Percentiles rank a stretch among this genome's conserved stretches.
phyloP scores from a whole-genome alignment of 2,329 filamentous ascomycete genomes.

The Nemania sp. region DNA sequence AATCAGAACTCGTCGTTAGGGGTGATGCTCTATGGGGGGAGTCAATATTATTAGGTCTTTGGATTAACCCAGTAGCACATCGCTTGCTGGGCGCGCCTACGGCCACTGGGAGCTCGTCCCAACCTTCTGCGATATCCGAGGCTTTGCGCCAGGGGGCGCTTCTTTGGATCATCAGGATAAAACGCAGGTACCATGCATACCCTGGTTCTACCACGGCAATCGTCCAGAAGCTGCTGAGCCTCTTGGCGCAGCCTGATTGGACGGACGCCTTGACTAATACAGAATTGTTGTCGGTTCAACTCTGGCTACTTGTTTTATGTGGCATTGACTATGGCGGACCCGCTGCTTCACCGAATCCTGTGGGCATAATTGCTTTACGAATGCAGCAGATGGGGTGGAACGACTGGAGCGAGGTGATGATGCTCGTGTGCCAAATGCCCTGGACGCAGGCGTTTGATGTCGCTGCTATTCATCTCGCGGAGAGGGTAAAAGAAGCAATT shows the following conservation, averaged over 20 bases:
- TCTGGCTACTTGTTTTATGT: conserved; percentile 27
- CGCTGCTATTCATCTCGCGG: conserved; percentile 12
- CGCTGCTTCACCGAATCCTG: background rate
- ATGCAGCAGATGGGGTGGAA: conserved; percentile 27
- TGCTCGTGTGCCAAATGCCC: conserved; percentile 26
- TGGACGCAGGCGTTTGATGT: conserved; percentile 25
- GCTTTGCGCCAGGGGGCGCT: conserved; percentile 23
- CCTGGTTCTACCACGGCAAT: conserved; percentile 24
- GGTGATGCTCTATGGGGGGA: conserved; percentile 29
- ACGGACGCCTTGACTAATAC: conserved; percentile 13
- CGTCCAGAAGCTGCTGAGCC: conserved; percentile 21
- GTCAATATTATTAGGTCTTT: conserved; percentile 22
- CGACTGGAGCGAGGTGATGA: conserved; percentile 25
- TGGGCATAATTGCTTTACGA: conserved; percentile 17
- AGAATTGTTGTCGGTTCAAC: conserved; percentile 9
- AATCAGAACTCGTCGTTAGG: conserved; percentile 24
- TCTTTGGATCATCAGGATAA: conserved; percentile 24
- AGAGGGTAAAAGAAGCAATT: conserved; percentile 3
- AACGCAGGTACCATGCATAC: conserved; percentile 25
- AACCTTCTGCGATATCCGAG: conserved; percentile 10
- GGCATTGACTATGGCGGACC: conserved; percentile 18
- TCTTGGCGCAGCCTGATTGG: conserved; percentile 17
- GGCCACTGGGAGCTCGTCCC: conserved; percentile 4
- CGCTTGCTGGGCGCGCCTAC: conserved; percentile 13
- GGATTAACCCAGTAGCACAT: conserved; percentile 28